A percentile compares a stretch with the other conserved stretches of the same genome.
Evolutionary conservation across 1,284 basidiomycete genomes (phyloP).

Genomic region (Puccinia polysora): DNA sequence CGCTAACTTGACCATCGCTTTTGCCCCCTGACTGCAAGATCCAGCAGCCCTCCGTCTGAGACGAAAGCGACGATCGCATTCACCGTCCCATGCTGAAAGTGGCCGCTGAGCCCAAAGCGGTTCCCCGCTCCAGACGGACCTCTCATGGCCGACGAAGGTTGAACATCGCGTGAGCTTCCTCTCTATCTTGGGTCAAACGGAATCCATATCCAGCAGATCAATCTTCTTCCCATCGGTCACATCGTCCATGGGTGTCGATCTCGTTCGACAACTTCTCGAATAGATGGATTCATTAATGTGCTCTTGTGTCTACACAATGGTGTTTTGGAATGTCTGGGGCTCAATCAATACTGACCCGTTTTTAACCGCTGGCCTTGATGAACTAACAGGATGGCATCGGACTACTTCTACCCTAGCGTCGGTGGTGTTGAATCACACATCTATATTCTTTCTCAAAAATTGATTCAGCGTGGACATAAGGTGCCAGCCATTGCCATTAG

Average conservation of each 20-base stretch:
- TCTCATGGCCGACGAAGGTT: neutral
- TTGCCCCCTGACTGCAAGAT: too few relatives aligned
- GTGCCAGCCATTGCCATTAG: too few relatives aligned
- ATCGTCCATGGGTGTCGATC: too few relatives aligned
- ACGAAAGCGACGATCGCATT: neutral
- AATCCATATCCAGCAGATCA: too few relatives aligned
- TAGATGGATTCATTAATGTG: neutral
- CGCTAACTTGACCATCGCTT: too few relatives aligned
- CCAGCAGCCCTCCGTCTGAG: too few relatives aligned
- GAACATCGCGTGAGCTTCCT: slow-evolving; percentile 21
- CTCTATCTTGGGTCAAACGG: too few relatives aligned
- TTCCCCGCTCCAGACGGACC: neutral
- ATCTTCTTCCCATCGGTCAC: too few relatives aligned
- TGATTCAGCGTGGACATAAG: slow-evolving; percentile 79
- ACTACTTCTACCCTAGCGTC: slow-evolving; percentile 92
- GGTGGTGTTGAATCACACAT: slow-evolving; percentile 98
- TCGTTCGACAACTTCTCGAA: neutral
- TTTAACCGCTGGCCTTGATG: neutral
- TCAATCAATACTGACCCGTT: neutral
- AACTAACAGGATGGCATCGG: slow-evolving; percentile 74
- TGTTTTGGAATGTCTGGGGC: too few relatives aligned
- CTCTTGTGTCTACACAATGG: too few relatives aligned
- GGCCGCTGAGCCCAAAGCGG: neutral
- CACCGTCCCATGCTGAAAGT: neutral
- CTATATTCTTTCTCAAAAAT: slow-evolving; percentile 80